Base-by-base conservation (phyloP, 2,329 filamentous ascomycete species). In the Colletotrichum falcatum region DNA sequence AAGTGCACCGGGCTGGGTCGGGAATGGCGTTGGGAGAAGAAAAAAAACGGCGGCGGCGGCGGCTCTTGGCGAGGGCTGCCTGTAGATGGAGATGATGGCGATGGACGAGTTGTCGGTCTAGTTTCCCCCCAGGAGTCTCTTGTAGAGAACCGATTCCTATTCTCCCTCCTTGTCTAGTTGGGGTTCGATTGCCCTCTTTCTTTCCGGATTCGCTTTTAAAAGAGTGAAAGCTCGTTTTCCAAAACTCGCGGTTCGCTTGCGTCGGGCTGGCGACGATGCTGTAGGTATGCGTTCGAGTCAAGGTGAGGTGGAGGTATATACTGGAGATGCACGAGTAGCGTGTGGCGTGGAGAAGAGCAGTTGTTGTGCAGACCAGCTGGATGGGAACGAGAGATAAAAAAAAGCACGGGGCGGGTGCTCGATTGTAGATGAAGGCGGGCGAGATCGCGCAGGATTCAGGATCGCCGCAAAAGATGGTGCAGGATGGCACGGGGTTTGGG, bases 351-450 rank as follows among this genome's bases (percentile, higher is more conserved):
- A 55, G 44, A 26, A 35, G 54, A 56, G 23, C 30, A 11, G 35
- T 33, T 23, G 58, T 61, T 53, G n/a, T n/a, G n/a, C 63, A 70
- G 67, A 44, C 67, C 67, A 70, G 67, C 67, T 70, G 67, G 12
- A 51, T 20, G 26, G 56, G 30, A 30, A 16, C n/a, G 23, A 26
- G 3, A 48, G 6, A 35, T n/a, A n/a, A 18, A 28, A 18, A 28
- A 16, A 35, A 53, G 60, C 46, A 56, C 60, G 44, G 44, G 64
- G 44, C 65, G 53, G 42, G 60, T 42, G 60, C 53, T 68, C 46
- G 30, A 51, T 28, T 58, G 56, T 56, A 58, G 61, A 66, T 53
- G 39, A 55, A 18, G 49, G 30, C n/a, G n/a, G n/a, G 20, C n/a
- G 60, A 51, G 42, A 30, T 58, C 23, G 33, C 26, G 53, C 16